Conservation (phyloP, 1,139 yeast species). For the Schwanniomyces etchellsii region DNA sequence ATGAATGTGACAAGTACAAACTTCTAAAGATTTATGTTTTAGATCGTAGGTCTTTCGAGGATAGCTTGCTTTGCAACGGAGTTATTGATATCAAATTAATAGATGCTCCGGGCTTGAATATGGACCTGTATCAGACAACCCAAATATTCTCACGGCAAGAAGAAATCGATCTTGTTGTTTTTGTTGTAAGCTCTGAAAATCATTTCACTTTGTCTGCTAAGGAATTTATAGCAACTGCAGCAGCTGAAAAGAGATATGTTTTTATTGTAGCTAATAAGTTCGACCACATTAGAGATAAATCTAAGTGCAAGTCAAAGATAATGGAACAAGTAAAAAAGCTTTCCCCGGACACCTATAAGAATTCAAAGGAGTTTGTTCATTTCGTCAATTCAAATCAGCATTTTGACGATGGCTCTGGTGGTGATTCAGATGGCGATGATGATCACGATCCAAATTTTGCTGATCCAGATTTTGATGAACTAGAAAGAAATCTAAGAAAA, state of each 20-base stretch:
- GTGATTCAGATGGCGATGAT: slow-evolving; percentile 21
- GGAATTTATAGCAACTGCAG: slow-evolving; percentile 87
- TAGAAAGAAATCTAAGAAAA: slow-evolving; percentile 79
- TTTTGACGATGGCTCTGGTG: slow-evolving; percentile 23
- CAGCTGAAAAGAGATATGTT: slow-evolving; percentile 84
- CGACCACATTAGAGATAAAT: slow-evolving; percentile 76
- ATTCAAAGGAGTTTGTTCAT: slow-evolving; percentile 87
- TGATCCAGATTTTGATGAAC: slow-evolving; percentile 50
- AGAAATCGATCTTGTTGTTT: slow-evolving; percentile 92
- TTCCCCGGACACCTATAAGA: slow-evolving; percentile 89
- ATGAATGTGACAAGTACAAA: slow-evolving; percentile 65
- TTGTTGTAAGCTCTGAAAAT: slow-evolving; percentile 94
- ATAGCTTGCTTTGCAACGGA: slow-evolving; percentile 79
- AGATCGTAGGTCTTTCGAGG: slow-evolving; percentile 64
- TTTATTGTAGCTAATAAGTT: slow-evolving; percentile 93
- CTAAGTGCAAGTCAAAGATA: slow-evolving; percentile 69
- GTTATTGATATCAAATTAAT: slow-evolving; percentile 87
- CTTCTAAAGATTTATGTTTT: slow-evolving; percentile 76
- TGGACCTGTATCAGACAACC: slow-evolving; percentile 91
- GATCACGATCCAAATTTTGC: slow-evolving; percentile 27
- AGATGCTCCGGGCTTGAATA: slow-evolving; percentile 95
- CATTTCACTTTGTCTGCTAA: slow-evolving; percentile 93
- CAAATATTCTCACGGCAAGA: slow-evolving; percentile 95
- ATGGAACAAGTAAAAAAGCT: slow-evolving; percentile 81
- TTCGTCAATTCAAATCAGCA: slow-evolving; percentile 68